Conservation (phyloP, 352 stramenopile genomes). For the Phytopythium helicoides region DNA sequence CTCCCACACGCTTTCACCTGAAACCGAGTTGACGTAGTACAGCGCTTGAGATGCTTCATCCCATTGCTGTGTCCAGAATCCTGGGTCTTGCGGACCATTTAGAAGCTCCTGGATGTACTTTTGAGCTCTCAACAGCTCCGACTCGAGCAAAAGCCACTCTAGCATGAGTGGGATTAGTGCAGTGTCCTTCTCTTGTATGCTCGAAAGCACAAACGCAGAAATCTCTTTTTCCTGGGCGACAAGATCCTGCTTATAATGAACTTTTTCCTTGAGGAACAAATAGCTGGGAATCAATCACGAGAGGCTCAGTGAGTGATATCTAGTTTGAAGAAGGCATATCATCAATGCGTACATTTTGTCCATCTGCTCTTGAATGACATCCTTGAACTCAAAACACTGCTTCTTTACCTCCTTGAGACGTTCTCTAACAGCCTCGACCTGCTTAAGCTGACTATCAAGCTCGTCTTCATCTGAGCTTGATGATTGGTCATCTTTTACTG, state of each 20-base stretch:
- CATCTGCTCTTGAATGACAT: conserved; percentile 48
- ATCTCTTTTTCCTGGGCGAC: conserved; percentile 69
- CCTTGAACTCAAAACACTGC: conserved; percentile 70
- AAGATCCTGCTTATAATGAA: conserved; percentile 70
- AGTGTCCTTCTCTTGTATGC: conserved; percentile 56
- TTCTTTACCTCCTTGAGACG: conserved; percentile 63
- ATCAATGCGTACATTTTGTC: conserved; percentile 47
- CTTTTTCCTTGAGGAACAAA: conserved; percentile 80
- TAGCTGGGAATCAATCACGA: conserved; percentile 31
- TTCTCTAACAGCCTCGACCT: conserved; percentile 43
- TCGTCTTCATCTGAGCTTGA: conserved; percentile 32
- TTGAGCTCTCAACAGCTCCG: conserved; percentile 58
- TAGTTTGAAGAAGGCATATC: neutral
- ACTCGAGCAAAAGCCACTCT: conserved; percentile 78
- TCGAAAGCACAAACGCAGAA: conserved; percentile 53
- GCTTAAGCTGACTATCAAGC: conserved; percentile 38
- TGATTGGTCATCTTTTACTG: conserved; percentile 17
- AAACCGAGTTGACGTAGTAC: conserved; percentile 67
- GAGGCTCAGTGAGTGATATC: conserved; percentile 6
- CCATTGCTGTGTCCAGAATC: conserved; percentile 66
- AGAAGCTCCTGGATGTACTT: conserved; percentile 66
- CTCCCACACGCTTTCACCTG: conserved; percentile 61
- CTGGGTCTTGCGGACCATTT: conserved; percentile 29
- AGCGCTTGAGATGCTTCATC: conserved; percentile 53
- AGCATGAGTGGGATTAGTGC: conserved; percentile 56